These are phyloP conservation scores for Pseudozyma sp. DNA, from an alignment of 1,284 basidiomycete species.

Conservation along the genomic window DNA sequence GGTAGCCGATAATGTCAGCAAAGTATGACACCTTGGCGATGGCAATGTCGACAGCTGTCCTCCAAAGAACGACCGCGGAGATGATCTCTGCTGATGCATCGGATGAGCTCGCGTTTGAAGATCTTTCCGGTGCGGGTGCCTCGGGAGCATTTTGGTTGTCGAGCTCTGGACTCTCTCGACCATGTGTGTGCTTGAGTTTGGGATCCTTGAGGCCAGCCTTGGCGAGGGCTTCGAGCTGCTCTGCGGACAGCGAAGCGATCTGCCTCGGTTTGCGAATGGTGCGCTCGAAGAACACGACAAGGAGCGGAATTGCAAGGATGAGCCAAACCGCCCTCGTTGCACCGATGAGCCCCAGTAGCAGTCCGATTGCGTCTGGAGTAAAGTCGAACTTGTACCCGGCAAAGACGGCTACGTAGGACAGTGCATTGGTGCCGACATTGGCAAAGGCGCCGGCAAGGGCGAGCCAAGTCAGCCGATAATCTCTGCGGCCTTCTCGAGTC, in stretches of 20 bases:
- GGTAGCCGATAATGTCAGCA: constrained; percentile 42
- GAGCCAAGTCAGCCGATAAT: constrained; percentile 45
- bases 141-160: constrained; percentile 7
- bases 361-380: constrained; percentile 42
- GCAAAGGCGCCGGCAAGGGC: constrained; percentile 38
- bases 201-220: constrained; percentile 43
- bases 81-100: constrained; percentile 5
- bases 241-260: constrained; percentile 21
- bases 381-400: constrained; percentile 49
- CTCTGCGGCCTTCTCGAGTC: constrained; percentile 27
- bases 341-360: constrained; percentile 38
- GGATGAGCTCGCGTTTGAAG: background rate
- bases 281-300: constrained; percentile 37
- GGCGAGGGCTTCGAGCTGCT: constrained; percentile 28
- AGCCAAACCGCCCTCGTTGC: constrained; percentile 39
- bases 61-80: constrained; percentile 33
- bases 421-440: constrained; percentile 39
- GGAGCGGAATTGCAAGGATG: constrained; percentile 40
- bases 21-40: constrained; percentile 41
- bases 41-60: constrained; percentile 31
- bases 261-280: constrained; percentile 23
- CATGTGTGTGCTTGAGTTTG: constrained; percentile 16
- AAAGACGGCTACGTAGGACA: constrained; percentile 42
- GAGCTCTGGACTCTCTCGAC: constrained; percentile 5
- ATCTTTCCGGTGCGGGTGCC: background rate